Conservation (phyloP, 1,284 basidiomycete species). For the Moesziomyces sp. region DNA sequence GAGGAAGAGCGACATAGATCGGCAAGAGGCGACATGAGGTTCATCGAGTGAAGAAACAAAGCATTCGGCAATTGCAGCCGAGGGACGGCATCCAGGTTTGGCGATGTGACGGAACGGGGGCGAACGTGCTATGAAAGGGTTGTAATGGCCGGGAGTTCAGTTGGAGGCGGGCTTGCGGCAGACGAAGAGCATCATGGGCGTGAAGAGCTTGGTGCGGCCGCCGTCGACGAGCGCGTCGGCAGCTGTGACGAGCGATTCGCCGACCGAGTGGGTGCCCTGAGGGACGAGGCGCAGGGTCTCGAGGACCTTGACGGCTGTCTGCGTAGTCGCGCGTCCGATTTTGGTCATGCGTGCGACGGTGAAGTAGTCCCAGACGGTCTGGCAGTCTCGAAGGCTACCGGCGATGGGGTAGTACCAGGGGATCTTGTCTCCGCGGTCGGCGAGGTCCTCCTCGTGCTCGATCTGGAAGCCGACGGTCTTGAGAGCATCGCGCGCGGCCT, state of each 20-base stretch:
- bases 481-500: slow-evolving; percentile 80
- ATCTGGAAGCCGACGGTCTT: slow-evolving; percentile 87
- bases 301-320: slow-evolving; percentile 80
- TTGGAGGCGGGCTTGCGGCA: slow-evolving; percentile 35
- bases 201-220: slow-evolving; percentile 81
- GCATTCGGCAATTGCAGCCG: neutral
- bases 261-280: slow-evolving; percentile 91
- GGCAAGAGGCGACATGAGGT: too few relatives aligned
- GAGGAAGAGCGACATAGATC: too few relatives aligned
- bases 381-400: slow-evolving; percentile 89
- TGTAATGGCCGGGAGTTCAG: slow-evolving; percentile 5
- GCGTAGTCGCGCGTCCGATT: slow-evolving; percentile 86
- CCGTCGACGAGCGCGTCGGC: slow-evolving; percentile 82
- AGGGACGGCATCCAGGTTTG: neutral
- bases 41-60: neutral
- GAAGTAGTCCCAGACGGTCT: slow-evolving; percentile 87
- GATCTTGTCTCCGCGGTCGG: slow-evolving; percentile 80
- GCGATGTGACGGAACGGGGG: neutral
- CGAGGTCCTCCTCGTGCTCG: slow-evolving; percentile 92
- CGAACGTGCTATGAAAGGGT: neutral
- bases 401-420: slow-evolving; percentile 98
- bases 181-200: slow-evolving; percentile 65
- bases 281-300: slow-evolving; percentile 85
- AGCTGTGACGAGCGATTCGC: slow-evolving; percentile 87
- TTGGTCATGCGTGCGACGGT: slow-evolving; percentile 76